These are phyloP conservation scores for Beta macrorhiza DNA, from an alignment of 179 eudicot genomes.

Conservation along the genomic window DNA sequence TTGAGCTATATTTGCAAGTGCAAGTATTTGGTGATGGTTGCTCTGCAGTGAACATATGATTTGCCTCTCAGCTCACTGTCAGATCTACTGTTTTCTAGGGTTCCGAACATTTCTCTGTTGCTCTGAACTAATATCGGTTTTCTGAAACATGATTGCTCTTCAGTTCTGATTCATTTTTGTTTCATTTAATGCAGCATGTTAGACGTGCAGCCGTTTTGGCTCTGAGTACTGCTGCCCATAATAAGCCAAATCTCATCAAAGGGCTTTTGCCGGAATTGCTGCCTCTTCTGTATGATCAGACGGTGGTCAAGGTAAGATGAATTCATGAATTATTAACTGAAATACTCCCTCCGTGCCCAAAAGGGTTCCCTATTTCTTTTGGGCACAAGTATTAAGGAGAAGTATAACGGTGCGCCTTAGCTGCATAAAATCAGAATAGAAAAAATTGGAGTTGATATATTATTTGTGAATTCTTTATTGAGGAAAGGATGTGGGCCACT, in stretches of 20 bases:
- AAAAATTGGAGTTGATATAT: too few species aligned
- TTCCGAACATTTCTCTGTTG: background rate
- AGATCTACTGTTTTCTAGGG: background rate
- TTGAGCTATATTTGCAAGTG: background rate
- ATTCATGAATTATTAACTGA: background rate
- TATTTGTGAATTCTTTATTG: too few species aligned
- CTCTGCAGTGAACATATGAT: background rate
- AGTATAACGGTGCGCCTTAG: too few species aligned
- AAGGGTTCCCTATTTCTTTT: too few species aligned
- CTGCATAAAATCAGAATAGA: too few species aligned
- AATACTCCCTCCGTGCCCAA: background rate
- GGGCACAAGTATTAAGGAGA: too few species aligned
- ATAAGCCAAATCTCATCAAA: slow-evolving; percentile 92
- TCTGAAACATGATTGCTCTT: background rate
- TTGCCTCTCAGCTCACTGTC: background rate
- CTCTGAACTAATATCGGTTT: slow-evolving; percentile 1
- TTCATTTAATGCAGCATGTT: slow-evolving; percentile 78
- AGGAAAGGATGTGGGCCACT: too few species aligned
- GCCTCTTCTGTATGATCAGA: slow-evolving; percentile 96
- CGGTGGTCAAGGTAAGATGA: slow-evolving; percentile 73
- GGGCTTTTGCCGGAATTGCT: slow-evolving; percentile 87
- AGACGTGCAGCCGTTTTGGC: slow-evolving; percentile 98
- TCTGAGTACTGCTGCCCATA: slow-evolving; percentile 92
- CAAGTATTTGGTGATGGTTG: background rate
- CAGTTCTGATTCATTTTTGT: background rate